Base-by-base conservation (phyloP, 768 basidiomycete species). In the Termitomyces heimii region DNA sequence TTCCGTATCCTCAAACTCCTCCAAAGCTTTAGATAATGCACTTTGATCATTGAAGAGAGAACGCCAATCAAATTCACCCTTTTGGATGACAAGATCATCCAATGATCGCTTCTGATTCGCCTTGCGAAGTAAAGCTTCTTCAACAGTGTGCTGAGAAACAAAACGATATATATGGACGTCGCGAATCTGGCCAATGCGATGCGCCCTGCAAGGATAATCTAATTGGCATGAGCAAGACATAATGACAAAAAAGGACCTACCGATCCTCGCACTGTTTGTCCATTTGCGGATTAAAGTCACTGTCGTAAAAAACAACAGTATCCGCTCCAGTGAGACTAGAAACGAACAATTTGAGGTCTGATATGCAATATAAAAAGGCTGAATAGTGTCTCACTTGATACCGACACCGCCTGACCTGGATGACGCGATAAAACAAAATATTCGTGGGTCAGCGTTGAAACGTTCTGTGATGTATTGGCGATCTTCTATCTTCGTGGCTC, bases 271-370 rank as follows among this genome's bases (percentile, higher is more conserved):
- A 98, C 68, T 99, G 96, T 45, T 89, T 78, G 69, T 99, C 96
- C 91, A 96, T 97, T 69, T 97, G 95, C 0, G 95, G 95, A 65
- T 93, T 94, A 77, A 96, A 97, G 70, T 97, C 94, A 59, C 92
- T 92, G 67, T 98, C 96, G 66, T 96, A 98, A 70, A 99, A 95
- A 54, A 99, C 83, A 65, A 99, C 96, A 0, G 97, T 98, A 66
- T 96, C 94, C 20, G 94, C 94, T 18, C 90, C 90, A 6, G 88
- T 89, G 60, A 90, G 67, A 70, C 92, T 87, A 70, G n/a, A 45
- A 32, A 56, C 63, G 31, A 31, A 8, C 63, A 63, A 56, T 61
- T 58, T 55, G 31, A 65, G 14, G 12, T 4, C 26, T 34, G 14
- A 20, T 54, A 54, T 20, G 61, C 49, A 53, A 62, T 49, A 9